phyloP scores from a whole-genome alignment of 257 asterid species.

The Striga asiatica region DNA sequence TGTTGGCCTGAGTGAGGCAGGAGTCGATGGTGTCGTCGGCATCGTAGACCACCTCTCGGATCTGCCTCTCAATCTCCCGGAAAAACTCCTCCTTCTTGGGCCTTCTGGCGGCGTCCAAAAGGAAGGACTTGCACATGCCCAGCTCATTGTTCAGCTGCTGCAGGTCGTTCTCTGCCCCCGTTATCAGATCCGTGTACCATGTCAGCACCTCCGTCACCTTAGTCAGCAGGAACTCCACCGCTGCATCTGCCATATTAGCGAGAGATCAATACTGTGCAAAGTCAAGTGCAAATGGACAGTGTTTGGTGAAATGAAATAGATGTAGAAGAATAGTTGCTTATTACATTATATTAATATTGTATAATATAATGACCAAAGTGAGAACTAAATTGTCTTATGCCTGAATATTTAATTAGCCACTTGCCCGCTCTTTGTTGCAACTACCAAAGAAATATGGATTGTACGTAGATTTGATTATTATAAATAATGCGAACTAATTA shows the following conservation, averaged over 20 bases:
- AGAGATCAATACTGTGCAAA: too few relatives aligned
- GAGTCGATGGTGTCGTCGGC: conserved; percentile 26
- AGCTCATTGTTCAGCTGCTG: conserved; percentile 11
- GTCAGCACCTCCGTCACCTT: neutral
- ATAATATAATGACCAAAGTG: too few relatives aligned
- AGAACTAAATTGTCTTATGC: too few relatives aligned
- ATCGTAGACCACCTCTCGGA: conserved; percentile 16
- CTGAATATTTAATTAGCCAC: too few relatives aligned
- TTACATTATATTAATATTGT: too few relatives aligned
- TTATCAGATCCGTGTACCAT: neutral
- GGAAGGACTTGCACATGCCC: neutral
- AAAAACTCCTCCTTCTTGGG: neutral
- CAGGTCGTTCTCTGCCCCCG: conserved; percentile 14
- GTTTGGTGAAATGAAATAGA: too few relatives aligned
- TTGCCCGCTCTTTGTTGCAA: too few relatives aligned
- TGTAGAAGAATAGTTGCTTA: too few relatives aligned
- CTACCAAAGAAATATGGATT: too few relatives aligned
- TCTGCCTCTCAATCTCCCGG: conserved; percentile 15
- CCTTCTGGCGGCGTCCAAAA: neutral
- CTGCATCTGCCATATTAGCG: neutral
- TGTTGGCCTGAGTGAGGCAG: conserved; percentile 13
- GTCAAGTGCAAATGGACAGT: too few relatives aligned
- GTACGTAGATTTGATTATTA: too few relatives aligned
- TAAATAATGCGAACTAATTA: too few relatives aligned
- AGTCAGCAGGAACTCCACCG: conserved; percentile 13